Base-by-base conservation (phyloP, 441 rosid species). In the Populus tomentosa region DNA sequence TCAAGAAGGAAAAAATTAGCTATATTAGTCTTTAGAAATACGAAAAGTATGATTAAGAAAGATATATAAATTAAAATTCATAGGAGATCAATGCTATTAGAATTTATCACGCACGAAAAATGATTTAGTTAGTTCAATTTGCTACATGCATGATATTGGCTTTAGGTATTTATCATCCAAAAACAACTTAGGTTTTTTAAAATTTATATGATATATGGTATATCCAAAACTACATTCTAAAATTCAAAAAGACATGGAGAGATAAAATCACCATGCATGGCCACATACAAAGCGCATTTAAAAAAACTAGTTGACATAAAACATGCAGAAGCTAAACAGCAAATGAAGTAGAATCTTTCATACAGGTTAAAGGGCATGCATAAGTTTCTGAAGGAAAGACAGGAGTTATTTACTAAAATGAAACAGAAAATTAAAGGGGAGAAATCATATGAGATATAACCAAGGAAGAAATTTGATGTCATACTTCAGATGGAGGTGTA, bases 401-500 rank as follows among this genome's bases (percentile, higher is more conserved):
- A 1, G 3, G 30, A 23, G 1, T 4, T 14, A 50, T 67, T 11
- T 6, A 35, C 11, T 21, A 63, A 20, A 2, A 50, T 67, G 32
- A 73, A 69, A 72, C 23, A 28, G 26, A 38, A 72, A 33, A 62
- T 10, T 59, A 74, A 46, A 33, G 11, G 62, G 72, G 59, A 30
- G 67, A 67, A 7, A 2, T 71, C 16, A 40, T 35, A 24, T 67
- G 42, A 21, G 70, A 81, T 30, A 53, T 66, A 38, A 26, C 18
- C 72, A 62, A 61, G 16, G 38, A 30, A 69, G 32, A 75, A 40
- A 63, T 26, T 73, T 72, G 40, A 72, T 62, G 20, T 50, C 59
- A 50, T 14, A 50, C 13, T 62, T 71, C 50, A 72, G 35, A 67
- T 46, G 69, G 72, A 70, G 53, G 11, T 64, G 59, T 70, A 73